Evolutionary conservation across 257 asterid genomes (phyloP), one percentile per base, ranked within the genome.

Genomic region (Solanum bulbocastanum): DNA sequence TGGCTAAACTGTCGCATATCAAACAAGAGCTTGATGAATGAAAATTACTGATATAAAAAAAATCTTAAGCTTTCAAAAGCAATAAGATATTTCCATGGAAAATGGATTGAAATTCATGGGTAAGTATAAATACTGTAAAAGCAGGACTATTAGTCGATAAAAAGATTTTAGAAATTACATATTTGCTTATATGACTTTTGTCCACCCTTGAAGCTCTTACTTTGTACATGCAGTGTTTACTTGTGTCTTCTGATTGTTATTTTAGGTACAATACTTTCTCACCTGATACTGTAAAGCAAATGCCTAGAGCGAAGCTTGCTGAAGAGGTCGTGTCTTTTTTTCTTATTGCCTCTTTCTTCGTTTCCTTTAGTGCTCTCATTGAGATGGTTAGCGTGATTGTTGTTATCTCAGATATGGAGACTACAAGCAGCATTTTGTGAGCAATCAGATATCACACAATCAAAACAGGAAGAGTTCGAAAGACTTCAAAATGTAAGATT

Each of bases 401-500:
- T 81, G 62, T 15, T 46, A 83, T 87, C 83, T 86, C 90, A 97
- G 98, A 97, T 97, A 87, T 92, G 94, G 96, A 95, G 94, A 91
- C 98, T 95, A 86, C 98, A 92, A 87, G 95, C 96, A 12, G 96
- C 95, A 73, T 94, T 97, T 68, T 90, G 87, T 82, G 93, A 95
- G 87, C 98, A 97, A 91, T 89, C 98, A 58, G 98, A 95, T 90
- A 92, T 93, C 89, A 91, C 98, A 37, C 94, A 93, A 76, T 92
- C 94, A 35, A 96, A 98, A 91, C 98, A 97, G 88, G 98, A 95
- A 83, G 98, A 96, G 92, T 94, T 87, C 76, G 99, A 97, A 92
- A 93, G 93, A 85, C 98, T 97, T 89, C 96, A 93, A 91, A 92
- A 93, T 83, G 98, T 97, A 90, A 89, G 79, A 58, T 89, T 42